Base-by-base conservation (phyloP, 305 asterid species). In the Coffea humblotiana region DNA sequence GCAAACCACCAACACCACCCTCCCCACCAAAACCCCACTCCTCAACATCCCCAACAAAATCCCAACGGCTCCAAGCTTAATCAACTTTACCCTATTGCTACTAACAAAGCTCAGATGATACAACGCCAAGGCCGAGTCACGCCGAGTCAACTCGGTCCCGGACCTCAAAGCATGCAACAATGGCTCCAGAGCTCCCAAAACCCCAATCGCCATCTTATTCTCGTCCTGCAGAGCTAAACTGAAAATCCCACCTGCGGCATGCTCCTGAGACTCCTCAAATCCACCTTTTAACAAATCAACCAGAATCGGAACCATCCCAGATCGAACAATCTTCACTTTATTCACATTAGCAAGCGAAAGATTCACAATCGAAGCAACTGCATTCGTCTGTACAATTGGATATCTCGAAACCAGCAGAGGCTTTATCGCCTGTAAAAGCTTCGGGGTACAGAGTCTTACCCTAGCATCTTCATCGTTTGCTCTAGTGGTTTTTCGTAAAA, bases 201-300 rank as follows among this genome's bases (percentile, higher is more conserved):
- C 96, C 18, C 97, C 96, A 60, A 94, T 90, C n/a, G 97, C 94
- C 19, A 85, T 91, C 86, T 90, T 92, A 81, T 90, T 92, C 69
- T 86, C 92, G 52, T 92, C 97, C 78, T 88, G 93, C 2, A 94
- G 78, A 0, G 97, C 90, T 40, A 94, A 87, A 67, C 98, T 94
- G 82, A 92, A 94, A 70, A 94, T 86, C 32, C 92, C 97, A 27
- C 98, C 97, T 5, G 97, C 92, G 19, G 95, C 98, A 81, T 92
- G 97, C 76, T 92, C 98, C 18, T 88, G 82, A 2, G 97, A 87
- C 85, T 92, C 98, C n/a, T 84, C 93, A n/a, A 80, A 90, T 3
- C 97, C 98, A 48, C 89, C 88, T 64, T 85, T 94, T 27, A 94
- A 66, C 64, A 89, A 78, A 43, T 92, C 94, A 23, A 92, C 89